phyloP scores from a whole-genome alignment of 2,329 filamentous ascomycete species.

The Apiospora kogelbergensis region DNA sequence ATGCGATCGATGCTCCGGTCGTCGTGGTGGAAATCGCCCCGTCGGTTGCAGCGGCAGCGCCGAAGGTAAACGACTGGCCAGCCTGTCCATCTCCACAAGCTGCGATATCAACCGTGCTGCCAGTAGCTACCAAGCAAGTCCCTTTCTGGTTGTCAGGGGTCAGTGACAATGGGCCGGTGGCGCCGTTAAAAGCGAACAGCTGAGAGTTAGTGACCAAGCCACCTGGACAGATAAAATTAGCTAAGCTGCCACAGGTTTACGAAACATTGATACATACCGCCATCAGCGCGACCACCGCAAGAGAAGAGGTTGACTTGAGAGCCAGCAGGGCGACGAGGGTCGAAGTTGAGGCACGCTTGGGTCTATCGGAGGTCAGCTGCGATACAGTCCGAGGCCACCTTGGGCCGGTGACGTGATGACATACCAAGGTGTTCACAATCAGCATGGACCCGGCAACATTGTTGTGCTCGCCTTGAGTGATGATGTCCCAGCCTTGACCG shows the following conservation, averaged over 20 bases:
- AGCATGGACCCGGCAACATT: constrained; percentile 45
- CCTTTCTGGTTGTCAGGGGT: constrained; percentile 45
- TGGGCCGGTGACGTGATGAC: constrained; percentile 12
- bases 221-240: constrained; percentile 24
- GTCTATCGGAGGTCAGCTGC: constrained; percentile 35
- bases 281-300: constrained; percentile 58
- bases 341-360: constrained; percentile 59
- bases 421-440: constrained; percentile 52
- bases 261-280: constrained; percentile 32
- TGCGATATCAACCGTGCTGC: constrained; percentile 42
- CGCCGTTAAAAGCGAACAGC: constrained; percentile 47
- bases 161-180: constrained; percentile 41
- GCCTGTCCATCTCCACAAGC: constrained; percentile 40
- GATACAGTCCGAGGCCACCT: not conserved
- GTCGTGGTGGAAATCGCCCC: not conserved
- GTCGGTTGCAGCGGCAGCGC: constrained; percentile 12
- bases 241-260: constrained; percentile 10
- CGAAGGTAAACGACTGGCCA: constrained; percentile 42
- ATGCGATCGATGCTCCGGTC: not conserved
- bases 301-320: constrained; percentile 58
- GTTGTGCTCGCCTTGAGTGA: constrained; percentile 50
- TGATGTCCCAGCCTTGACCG: constrained; percentile 44
- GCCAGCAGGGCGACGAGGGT: constrained; percentile 48
- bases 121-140: constrained; percentile 47
- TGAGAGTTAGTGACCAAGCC: constrained; percentile 52